Percentiles rank a stretch among this genome's conserved stretches.
phyloP scores from a whole-genome alignment of 1,284 basidiomycete genomes.

The Ganoderma meredithae region DNA sequence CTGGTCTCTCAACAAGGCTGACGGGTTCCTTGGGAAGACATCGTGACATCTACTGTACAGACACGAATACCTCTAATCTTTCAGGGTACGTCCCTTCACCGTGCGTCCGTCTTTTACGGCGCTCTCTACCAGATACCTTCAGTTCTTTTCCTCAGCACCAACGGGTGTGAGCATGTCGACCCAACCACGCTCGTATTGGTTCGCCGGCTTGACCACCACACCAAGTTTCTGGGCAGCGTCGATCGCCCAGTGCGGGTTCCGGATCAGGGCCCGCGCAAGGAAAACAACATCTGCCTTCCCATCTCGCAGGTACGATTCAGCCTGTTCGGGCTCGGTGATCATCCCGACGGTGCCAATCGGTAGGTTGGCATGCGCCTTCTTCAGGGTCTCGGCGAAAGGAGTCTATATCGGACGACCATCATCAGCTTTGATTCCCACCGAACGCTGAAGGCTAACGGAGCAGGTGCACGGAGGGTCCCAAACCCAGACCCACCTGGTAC shows the following conservation, averaged over 20 bases:
- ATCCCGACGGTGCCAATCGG: slow-evolving; percentile 75
- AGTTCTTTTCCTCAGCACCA: slow-evolving; percentile 17
- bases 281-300: slow-evolving; percentile 76
- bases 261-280: slow-evolving; percentile 70
- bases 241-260: slow-evolving; percentile 65
- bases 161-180: slow-evolving; percentile 49
- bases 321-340: slow-evolving; percentile 70
- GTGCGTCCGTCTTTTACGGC: slow-evolving; percentile 8
- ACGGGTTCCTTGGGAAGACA: not conserved
- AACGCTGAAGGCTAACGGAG: slow-evolving; percentile 5
- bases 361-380: slow-evolving; percentile 65
- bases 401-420: slow-evolving; percentile 50
- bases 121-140: slow-evolving; percentile 11
- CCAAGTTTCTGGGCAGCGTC: slow-evolving; percentile 63
- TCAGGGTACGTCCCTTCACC: not conserved
- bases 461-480: not conserved
- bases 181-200: slow-evolving; percentile 74
- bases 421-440: not conserved
- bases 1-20: not conserved
- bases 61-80: not conserved
- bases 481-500: slow-evolving; percentile 60
- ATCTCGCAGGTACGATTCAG: slow-evolving; percentile 69
- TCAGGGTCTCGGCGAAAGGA: slow-evolving; percentile 74
- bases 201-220: slow-evolving; percentile 65
- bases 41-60: not conserved